These are phyloP conservation scores for Xylaria grammica DNA, from an alignment of 495 filamentous ascomycete genomes.

Conservation along the genomic window DNA sequence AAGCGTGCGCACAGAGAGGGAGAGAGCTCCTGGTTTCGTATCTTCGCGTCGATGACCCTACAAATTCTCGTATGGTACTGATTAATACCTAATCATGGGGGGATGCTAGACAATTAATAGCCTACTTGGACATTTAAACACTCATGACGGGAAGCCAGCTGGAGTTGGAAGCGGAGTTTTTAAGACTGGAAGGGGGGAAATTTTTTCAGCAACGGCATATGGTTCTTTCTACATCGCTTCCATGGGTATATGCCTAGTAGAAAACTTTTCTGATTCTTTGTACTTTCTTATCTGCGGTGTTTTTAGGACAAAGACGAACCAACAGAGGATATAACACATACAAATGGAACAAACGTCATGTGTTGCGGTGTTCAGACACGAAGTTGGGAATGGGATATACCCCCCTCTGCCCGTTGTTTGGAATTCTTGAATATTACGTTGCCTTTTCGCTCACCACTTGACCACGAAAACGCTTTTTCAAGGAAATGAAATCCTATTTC, in stretches of 20 bases:
- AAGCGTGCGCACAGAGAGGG: no score
- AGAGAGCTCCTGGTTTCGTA: conserved; percentile 27
- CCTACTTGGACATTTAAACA: conserved; percentile 25
- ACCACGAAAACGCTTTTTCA: no score
- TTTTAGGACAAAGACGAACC: conserved; percentile 12
- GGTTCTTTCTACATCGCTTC: conserved; percentile 5
- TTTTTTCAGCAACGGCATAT: conserved; percentile 4
- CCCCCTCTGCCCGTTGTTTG: no score
- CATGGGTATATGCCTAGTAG: background rate
- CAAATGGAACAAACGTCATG: conserved; percentile 5
- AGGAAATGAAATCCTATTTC: conserved; percentile 12
- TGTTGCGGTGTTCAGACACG: conserved; percentile 2
- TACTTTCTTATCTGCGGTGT: conserved; percentile 17
- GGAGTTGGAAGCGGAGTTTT: conserved; percentile 30
- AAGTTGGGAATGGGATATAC: background rate
- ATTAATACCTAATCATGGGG: conserved; percentile 43
- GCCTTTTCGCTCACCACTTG: no score
- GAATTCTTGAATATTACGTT: background rate
- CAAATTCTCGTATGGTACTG: conserved; percentile 43
- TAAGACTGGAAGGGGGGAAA: background rate
- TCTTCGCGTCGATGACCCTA: conserved; percentile 42
- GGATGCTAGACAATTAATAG: conserved; percentile 22
- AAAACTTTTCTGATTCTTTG: conserved; percentile 22
- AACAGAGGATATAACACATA: conserved; percentile 8
- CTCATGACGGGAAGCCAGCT: conserved; percentile 48